Evolutionary conservation across 805 yeast genomes (phyloP).

Genomic region (Saccharomycopsis oosterbeekiorum): DNA sequence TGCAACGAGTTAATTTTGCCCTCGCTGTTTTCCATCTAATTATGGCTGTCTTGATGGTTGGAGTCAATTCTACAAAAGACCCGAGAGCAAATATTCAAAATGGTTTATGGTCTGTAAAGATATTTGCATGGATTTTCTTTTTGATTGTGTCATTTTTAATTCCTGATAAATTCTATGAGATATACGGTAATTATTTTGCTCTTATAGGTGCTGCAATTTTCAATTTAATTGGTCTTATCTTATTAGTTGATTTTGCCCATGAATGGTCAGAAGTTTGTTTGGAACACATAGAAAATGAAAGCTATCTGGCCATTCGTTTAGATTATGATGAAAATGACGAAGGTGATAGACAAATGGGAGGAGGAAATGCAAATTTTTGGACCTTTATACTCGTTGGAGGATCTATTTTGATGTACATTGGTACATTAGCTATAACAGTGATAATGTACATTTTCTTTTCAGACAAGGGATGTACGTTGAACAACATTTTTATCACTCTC

Average conservation of each 20-base stretch:
- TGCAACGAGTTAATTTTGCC: conserved; percentile 86
- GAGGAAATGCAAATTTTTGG: conserved; percentile 47
- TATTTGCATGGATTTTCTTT: conserved; percentile 47
- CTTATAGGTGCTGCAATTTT: conserved; percentile 76
- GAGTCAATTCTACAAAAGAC: conserved; percentile 68
- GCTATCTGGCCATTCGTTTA: conserved; percentile 32
- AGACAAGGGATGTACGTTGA: conserved; percentile 73
- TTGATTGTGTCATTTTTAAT: conserved; percentile 59
- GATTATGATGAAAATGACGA: conserved; percentile 31
- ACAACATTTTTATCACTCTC: conserved; percentile 74
- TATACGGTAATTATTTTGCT: conserved; percentile 88
- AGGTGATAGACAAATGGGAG: conserved; percentile 8
- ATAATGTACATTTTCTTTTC: conserved; percentile 81
- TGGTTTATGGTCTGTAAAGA: conserved; percentile 81
- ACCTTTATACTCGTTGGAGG: conserved; percentile 74
- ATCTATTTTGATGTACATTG: conserved; percentile 74
- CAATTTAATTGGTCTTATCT: conserved; percentile 78
- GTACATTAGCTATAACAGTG: conserved; percentile 60
- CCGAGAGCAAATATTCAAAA: conserved; percentile 80
- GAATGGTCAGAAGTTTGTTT: conserved; percentile 97
- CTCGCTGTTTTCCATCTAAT: conserved; percentile 69
- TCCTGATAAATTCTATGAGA: conserved; percentile 78
- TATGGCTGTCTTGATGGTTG: conserved; percentile 56
- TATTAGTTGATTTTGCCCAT: conserved; percentile 94
- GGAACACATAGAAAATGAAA: conserved; percentile 79